These are phyloP conservation scores for Myxozyma mucilagina DNA, from an alignment of 805 yeast genomes.

Conservation along the genomic window DNA sequence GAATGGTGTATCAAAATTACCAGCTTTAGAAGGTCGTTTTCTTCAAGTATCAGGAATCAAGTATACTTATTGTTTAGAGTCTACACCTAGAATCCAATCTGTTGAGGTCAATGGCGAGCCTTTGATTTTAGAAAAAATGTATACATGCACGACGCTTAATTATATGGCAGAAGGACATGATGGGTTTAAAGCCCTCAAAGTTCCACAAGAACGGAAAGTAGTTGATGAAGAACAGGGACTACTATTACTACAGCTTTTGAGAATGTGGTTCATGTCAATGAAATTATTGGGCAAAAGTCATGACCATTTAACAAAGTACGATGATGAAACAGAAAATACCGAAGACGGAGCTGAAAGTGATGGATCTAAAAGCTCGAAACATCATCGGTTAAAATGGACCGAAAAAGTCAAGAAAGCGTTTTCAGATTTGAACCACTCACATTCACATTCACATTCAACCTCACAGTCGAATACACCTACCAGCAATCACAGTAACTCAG, in stretches of 20 bases:
- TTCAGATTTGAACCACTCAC: neutral
- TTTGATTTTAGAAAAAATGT: constrained; percentile 19
- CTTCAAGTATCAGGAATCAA: constrained; percentile 32
- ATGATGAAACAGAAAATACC: neutral
- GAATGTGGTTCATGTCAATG: constrained; percentile 32
- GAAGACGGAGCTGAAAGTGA: neutral
- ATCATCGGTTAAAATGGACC: neutral
- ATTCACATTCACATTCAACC: neutral
- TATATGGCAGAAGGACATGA: constrained; percentile 33
- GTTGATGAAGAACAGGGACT: constrained; percentile 33
- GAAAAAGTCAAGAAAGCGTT: neutral
- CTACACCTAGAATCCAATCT: constrained; percentile 22
- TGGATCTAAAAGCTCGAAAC: neutral
- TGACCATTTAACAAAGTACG: neutral
- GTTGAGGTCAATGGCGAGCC: constrained; percentile 25
- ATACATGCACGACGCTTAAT: constrained; percentile 30
- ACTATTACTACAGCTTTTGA: constrained; percentile 25
- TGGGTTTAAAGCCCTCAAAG: constrained; percentile 26
- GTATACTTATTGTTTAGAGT: constrained; percentile 22
- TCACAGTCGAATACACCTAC: no score
- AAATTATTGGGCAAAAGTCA: constrained; percentile 15
- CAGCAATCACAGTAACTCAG: no score
- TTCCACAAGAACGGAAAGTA: constrained; percentile 20
- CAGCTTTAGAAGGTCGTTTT: constrained; percentile 34
- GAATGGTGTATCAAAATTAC: constrained; percentile 32